Evolutionary conservation across 208 protist genomes (phyloP).

Genomic region (Wallacemonas collosoma): DNA sequence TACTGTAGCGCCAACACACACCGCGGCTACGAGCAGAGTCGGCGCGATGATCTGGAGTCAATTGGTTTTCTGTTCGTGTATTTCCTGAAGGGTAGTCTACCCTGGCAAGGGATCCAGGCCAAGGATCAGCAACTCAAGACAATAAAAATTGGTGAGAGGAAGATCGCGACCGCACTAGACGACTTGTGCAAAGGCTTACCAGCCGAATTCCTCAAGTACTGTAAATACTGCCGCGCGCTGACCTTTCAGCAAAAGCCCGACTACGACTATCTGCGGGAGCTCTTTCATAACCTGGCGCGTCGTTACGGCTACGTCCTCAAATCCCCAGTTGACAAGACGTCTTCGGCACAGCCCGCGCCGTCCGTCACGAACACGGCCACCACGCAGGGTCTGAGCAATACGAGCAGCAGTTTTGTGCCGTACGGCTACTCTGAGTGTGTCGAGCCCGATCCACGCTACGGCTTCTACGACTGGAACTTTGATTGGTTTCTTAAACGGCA

Average conservation of each 20-base stretch:
- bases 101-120: constrained; percentile 93
- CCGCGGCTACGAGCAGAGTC: constrained; percentile 96
- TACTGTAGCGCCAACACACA: constrained; percentile 99
- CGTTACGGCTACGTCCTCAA: constrained; percentile 28
- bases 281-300: constrained; percentile 57
- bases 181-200: constrained; percentile 73
- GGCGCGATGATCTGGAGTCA: constrained; percentile 94
- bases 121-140: constrained; percentile 78
- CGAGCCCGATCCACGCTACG: constrained; percentile 30
- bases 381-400: constrained; percentile 13
- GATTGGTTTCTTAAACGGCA: constrained; percentile 84
- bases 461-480: constrained; percentile 81
- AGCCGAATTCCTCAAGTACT: constrained; percentile 69
- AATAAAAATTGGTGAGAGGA: constrained; percentile 83
- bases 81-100: constrained; percentile 90
- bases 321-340: neutral
- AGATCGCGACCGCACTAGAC: constrained; percentile 69
- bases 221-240: constrained; percentile 72
- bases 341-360: neutral
- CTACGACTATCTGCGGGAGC: constrained; percentile 74
- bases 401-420: constrained; percentile 1
- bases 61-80: constrained; percentile 94
- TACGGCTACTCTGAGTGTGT: constrained; percentile 20
- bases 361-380: neutral
- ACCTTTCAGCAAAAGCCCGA: constrained; percentile 78